Evolutionary conservation across 495 filamentous ascomycete species (phyloP).

Genomic region (Penicillium taxi): DNA sequence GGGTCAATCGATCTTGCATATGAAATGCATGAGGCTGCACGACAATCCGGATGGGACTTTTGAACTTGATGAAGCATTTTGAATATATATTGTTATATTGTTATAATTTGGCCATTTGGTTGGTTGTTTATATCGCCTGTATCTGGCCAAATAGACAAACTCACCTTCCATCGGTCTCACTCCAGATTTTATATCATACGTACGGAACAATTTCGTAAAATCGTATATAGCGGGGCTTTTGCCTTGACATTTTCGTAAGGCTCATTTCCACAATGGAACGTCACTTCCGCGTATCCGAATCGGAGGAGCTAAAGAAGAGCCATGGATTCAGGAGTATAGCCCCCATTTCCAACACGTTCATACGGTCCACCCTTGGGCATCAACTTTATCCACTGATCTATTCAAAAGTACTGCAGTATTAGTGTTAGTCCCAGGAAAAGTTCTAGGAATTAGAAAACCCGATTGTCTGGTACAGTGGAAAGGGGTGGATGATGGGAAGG

Average conservation of each 20-base stretch:
- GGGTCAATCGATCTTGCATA: conserved; percentile 18
- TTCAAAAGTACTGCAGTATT: conserved; percentile 9
- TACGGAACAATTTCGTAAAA: too few relatives aligned
- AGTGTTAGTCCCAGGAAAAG: conserved; percentile 3
- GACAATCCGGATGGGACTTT: conserved; percentile 6
- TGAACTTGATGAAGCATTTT: neutral
- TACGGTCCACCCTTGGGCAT: neutral
- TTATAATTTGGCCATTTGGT: neutral
- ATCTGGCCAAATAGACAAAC: too few relatives aligned
- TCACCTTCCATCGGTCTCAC: too few relatives aligned
- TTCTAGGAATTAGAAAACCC: conserved; percentile 12
- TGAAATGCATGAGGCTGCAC: conserved; percentile 18
- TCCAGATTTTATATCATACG: too few relatives aligned
- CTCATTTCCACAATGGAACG: too few relatives aligned
- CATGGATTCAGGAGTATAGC: too few relatives aligned
- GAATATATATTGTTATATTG: neutral
- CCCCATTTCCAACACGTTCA: too few relatives aligned
- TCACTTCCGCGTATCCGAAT: too few relatives aligned
- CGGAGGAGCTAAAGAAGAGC: too few relatives aligned
- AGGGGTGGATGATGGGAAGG: too few relatives aligned
- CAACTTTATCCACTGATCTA: neutral
- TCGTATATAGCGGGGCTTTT: too few relatives aligned
- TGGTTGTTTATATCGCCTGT: neutral
- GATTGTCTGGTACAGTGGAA: conserved; percentile 11
- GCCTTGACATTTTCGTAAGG: too few relatives aligned